These are phyloP conservation scores for Boletales sp. DNA, from an alignment of 768 basidiomycete species.

Conservation along the genomic window DNA sequence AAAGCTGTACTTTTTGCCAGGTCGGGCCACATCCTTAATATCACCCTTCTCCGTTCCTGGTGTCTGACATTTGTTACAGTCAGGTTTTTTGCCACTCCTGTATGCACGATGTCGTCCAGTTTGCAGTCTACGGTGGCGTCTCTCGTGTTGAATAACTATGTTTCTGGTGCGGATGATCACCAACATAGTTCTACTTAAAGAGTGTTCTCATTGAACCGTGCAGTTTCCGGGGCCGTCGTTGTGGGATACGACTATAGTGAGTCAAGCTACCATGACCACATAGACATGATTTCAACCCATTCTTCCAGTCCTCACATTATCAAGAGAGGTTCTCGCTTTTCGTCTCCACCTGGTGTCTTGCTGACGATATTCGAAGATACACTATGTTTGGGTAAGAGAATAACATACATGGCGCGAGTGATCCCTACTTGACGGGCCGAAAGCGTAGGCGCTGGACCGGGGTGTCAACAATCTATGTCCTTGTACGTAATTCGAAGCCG, in stretches of 20 bases:
- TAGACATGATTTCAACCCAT: neutral
- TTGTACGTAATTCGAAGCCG: neutral
- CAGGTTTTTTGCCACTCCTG: neutral
- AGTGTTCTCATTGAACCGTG: neutral
- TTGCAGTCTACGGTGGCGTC: neutral
- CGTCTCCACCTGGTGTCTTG: neutral
- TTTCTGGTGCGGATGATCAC: neutral
- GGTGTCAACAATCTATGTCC: neutral
- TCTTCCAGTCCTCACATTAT: constrained; percentile 20
- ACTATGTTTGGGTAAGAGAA: constrained; percentile 4
- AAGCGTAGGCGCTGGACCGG: constrained; percentile 1
- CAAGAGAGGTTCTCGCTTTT: neutral
- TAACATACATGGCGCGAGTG: neutral
- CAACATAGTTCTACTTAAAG: neutral
- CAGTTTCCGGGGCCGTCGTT: neutral
- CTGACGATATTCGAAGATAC: neutral
- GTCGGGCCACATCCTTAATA: no score
- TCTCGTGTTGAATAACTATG: neutral
- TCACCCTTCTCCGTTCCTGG: no score
- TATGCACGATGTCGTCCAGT: constrained; percentile 1
- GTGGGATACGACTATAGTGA: constrained; percentile 1
- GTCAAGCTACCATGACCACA: neutral
- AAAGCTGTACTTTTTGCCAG: no score
- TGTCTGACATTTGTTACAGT: no score
- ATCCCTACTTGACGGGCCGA: neutral